Conservation (phyloP, 2,329 filamentous ascomycete species). For the Verticillium dahliae region DNA sequence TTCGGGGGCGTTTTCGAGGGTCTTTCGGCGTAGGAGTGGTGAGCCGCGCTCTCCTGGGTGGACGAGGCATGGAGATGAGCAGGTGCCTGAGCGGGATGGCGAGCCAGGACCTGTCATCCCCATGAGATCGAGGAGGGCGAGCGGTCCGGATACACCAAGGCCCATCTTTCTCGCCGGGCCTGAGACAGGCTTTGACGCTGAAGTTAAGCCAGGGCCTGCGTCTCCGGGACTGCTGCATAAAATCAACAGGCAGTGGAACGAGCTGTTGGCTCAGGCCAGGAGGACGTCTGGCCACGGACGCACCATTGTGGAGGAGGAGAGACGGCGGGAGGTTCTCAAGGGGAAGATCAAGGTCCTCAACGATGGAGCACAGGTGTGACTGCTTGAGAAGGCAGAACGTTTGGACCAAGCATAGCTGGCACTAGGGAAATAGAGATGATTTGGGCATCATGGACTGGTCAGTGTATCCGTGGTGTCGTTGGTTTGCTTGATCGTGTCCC, state of each 20-base stretch:
- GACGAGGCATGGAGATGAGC: not conserved
- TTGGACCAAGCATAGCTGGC: too few species aligned
- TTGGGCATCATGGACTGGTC: too few species aligned
- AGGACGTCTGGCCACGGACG: slow-evolving; percentile 3
- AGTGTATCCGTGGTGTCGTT: not conserved
- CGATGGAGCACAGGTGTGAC: not conserved
- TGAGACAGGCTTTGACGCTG: not conserved
- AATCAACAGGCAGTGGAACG: slow-evolving; percentile 4
- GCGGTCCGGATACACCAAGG: not conserved
- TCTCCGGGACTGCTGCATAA: not conserved
- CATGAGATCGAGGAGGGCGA: not conserved
- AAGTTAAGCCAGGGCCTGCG: not conserved
- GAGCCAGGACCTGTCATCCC: not conserved
- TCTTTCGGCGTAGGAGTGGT: slow-evolving; percentile 5
- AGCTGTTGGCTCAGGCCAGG: slow-evolving; percentile 11
- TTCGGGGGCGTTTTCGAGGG: slow-evolving; percentile 8
- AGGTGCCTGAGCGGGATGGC: not conserved
- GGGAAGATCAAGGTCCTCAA: slow-evolving; percentile 28
- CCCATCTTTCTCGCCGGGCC: not conserved
- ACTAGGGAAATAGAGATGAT: too few species aligned
- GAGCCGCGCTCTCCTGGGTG: not conserved
- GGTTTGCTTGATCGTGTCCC: not conserved
- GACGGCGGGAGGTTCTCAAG: slow-evolving; percentile 26
- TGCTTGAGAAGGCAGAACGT: too few species aligned
- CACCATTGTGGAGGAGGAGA: slow-evolving; percentile 19